Conservation (phyloP, 2,329 filamentous ascomycete genomes). For the Chaetomiaceae sp. region DNA sequence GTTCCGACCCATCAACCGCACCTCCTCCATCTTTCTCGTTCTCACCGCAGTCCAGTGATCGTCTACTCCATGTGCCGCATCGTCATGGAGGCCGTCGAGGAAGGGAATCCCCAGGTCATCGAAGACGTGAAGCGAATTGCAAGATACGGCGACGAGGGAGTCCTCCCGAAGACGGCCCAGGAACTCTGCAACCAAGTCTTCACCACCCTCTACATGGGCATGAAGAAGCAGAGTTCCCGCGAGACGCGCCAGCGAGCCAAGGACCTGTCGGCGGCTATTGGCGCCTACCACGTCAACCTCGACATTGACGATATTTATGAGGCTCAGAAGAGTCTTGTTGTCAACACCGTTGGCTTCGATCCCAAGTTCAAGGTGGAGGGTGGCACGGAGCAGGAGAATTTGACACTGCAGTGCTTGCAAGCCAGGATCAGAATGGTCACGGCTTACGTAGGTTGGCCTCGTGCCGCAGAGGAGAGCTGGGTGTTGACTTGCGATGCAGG, state of each 20-base stretch:
- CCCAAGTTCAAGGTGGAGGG: conserved; percentile 57
- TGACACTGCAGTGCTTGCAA: conserved; percentile 65
- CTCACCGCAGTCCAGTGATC: conserved; percentile 24
- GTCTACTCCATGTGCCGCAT: conserved; percentile 52
- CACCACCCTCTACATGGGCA: conserved; percentile 67
- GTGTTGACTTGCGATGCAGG: conserved; percentile 31
- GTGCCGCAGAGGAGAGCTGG: conserved; percentile 50
- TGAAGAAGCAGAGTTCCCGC: conserved; percentile 57
- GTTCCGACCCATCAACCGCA: conserved; percentile 8
- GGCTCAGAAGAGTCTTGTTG: conserved; percentile 57
- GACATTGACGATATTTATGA: conserved; percentile 67
- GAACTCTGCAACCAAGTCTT: conserved; percentile 50
- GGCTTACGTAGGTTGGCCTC: conserved; percentile 41
- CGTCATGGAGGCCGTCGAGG: conserved; percentile 49
- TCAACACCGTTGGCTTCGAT: conserved; percentile 54
- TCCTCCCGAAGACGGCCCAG: conserved; percentile 51
- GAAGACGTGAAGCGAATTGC: conserved; percentile 37
- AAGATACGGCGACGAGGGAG: conserved; percentile 26
- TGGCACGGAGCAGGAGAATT: conserved; percentile 56
- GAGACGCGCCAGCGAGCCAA: conserved; percentile 66
- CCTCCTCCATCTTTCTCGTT: background rate
- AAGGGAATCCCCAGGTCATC: conserved; percentile 37
- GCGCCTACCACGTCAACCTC: conserved; percentile 66
- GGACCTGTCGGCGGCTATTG: conserved; percentile 57
- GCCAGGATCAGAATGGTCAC: conserved; percentile 63